Evolutionary conservation across 2,329 filamentous ascomycete genomes (phyloP), one percentile per base, ranked within the genome.

Genomic region (Aureobasidium subglaciale): DNA sequence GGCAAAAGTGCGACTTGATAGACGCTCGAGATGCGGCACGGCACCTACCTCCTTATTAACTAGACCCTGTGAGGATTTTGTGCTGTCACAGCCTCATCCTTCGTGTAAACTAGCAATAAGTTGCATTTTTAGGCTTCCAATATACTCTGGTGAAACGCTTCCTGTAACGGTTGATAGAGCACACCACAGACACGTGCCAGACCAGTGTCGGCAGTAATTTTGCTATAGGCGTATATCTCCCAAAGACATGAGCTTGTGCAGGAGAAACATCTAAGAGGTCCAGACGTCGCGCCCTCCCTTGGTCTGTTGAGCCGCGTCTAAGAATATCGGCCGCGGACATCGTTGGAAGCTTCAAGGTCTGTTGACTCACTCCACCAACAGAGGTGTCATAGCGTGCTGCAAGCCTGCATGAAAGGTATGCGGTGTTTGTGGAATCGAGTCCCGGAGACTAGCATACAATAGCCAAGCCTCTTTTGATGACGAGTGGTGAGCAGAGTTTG

Each of bases 121-220:
- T 13, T 18, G 24, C 5, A 15, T 13, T 29, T 15, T 30, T 37
- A 38, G 32, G 48, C 22, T 37, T 53, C 37, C 32, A 53, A 53
- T 53, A 53, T 24, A 32, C 16, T n/a, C 5, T n/a, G 41, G 22
- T 22, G n/a, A 53, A 53, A 29, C 24, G 48, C 16, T 41, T 41
- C 29, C 27, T 40, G 16, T 18, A 53, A 53, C 48, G 48, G 48
- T 32, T 41, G 48, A 41, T 53, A 53, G 48, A 20, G 38, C 22
- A 15, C 30, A 27, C 45, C 29, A 32, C 24, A 37, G 34, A 38
- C 43, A 46, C 20, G 43, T 48, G 29, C 43, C 18, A 48, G 30
- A 16, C 29, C 29, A 48, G 15, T 48, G 18, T 30, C 30, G 43
- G 18, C 20, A 20, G 20, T 18, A 24, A 18, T 46, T 34, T 7